These are phyloP conservation scores for Botrytis fabae DNA, from an alignment of 2,329 filamentous ascomycete genomes.

Conservation along the genomic window DNA sequence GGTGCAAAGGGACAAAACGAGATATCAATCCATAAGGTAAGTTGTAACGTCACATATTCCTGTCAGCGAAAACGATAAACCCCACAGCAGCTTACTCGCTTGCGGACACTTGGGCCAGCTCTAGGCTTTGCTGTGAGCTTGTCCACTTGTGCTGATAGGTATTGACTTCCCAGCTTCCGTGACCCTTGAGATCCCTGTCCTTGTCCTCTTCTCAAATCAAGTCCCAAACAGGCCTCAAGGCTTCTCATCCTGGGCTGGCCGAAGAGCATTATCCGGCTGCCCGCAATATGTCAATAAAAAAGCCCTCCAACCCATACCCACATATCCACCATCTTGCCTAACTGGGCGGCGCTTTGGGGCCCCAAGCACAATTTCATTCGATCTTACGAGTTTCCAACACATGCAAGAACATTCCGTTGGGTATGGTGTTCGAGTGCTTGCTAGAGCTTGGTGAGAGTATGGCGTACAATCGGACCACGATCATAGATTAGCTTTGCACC, in stretches of 20 bases:
- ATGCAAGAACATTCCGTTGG: constrained; percentile 21
- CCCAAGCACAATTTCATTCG: constrained; percentile 13
- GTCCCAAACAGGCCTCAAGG: neutral
- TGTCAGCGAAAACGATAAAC: constrained; percentile 8
- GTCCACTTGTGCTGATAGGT: constrained; percentile 16
- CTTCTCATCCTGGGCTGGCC: neutral
- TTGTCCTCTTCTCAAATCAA: constrained; percentile 5
- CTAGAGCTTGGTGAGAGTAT: neutral
- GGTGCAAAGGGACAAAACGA: neutral
- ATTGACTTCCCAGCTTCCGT: neutral
- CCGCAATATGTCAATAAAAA: neutral
- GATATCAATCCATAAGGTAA: neutral
- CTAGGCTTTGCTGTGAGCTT: constrained; percentile 16
- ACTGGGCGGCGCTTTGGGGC: constrained; percentile 8
- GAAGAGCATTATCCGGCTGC: constrained; percentile 14
- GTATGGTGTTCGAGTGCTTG: constrained; percentile 17
- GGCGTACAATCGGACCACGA: neutral
- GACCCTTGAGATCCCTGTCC: constrained; percentile 1
- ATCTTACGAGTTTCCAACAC: constrained; percentile 15
- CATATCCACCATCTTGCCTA: constrained; percentile 10
- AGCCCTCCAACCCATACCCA: constrained; percentile 1
- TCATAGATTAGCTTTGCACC: neutral
- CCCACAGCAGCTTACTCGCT: constrained; percentile 12
- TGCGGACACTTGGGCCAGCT: constrained; percentile 17
- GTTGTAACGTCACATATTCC: constrained; percentile 14